Base-by-base conservation (phyloP, 129 eudicot genomes). In the Pittosporum tobira region DNA sequence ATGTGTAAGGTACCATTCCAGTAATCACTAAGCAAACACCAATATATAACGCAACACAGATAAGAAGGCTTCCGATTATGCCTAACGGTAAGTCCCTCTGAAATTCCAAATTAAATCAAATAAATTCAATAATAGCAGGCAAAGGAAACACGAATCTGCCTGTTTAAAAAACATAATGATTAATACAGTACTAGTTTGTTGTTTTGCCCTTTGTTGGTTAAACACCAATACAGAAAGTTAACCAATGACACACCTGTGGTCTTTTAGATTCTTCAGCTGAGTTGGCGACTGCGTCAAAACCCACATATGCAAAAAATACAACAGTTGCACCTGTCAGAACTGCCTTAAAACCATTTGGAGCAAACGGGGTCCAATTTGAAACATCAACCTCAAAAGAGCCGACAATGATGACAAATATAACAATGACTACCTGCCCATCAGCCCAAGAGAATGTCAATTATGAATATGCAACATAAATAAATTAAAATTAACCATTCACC, bases 211-310 rank as follows among this genome's bases (percentile, higher is more conserved):
- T n/a, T n/a, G n/a, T n/a, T n/a, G n/a, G n/a, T n/a, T n/a, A n/a
- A n/a, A n/a, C n/a, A n/a, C n/a, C n/a, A n/a, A n/a, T n/a, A n/a
- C n/a, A n/a, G n/a, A n/a, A n/a, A n/a, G n/a, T n/a, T n/a, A n/a
- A n/a, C n/a, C n/a, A n/a, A n/a, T n/a, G 42, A 37, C 43, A 31
- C 74, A 93, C 99, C 88, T 93, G 96, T 10, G 99, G 99, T 30
- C 76, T 79, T 72, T 87, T 93, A 38, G 94, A 83, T 77, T 93
- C 99, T 81, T 93, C 99, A 7, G 99, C 99, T 63, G 99, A 93
- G 77, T 93, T 93, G 48, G 96, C 99, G 72, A 93, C 99, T 51
- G 99, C 99, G 77, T 93, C 99, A 69, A 93, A 93, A 64, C 99
- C 99, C 48, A 87, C 99, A 67, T 87, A 93, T 46, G 99, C 94